Base-by-base conservation (phyloP, 2,329 filamentous ascomycete genomes). In the Coleophoma eucalyptorum region DNA sequence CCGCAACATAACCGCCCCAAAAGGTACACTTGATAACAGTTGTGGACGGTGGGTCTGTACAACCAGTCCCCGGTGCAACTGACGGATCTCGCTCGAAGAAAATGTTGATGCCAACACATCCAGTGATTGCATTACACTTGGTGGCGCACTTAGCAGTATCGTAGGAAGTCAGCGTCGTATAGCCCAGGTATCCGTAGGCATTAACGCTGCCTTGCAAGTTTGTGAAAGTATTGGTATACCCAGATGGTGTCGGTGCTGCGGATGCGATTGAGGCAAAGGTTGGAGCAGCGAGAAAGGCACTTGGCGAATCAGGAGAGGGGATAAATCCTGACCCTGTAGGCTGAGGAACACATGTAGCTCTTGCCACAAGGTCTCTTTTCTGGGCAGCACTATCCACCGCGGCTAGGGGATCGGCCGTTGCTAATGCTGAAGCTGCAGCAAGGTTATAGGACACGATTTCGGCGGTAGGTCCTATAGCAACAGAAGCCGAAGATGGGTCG, bases 221-320 rank as follows among this genome's bases (percentile, higher is more conserved):
- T 5, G 50, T 40, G 51, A 65, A 69, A 5, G 60, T 61, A 18
- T 49, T 46, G 11, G 47, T 52, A 47, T 67, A 68, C 4, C 64
- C 63, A 37, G 47, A 34, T 3, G 21, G 18, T 5, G 12, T 20
- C 5, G 8, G 18, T 19, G 38, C 38, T 10, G 15, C 16, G 38
- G 15, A 19, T 16, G 38, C 38, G 16, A 20, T 10, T 12, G 12
- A 15, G 16, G 11, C 15, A 42, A 16, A 42, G 2, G 38, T 18
- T 20, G 18, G 38, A 7, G 18, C 18, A 3, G n/a, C n/a, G 18
- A 42, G 21, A 42, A 42, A 42, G 13, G 38, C 38, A 20, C 16
- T 42, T 4, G 38, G 5, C 4, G 38, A 19, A 20, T 42, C 38
- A 3, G 38, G 38, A n/a, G 5, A 19, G 38, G 12, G 18, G 18